Evolutionary conservation across 345 rosid species (phyloP), one percentile per base, ranked within the genome.

Genomic region (Eucalyptus grandis): DNA sequence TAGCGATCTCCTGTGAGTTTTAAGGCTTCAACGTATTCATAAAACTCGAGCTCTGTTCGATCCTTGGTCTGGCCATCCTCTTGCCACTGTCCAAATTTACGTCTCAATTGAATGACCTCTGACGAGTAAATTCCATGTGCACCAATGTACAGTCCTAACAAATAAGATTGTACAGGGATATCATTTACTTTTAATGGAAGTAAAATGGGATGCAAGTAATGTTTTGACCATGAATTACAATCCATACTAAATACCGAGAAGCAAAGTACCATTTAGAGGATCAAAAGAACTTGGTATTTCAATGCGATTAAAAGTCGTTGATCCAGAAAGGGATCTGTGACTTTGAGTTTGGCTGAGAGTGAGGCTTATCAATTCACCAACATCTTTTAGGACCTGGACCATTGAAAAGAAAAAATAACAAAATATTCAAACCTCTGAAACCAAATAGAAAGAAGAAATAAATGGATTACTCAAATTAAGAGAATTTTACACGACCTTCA

Each of bases 11-110:
- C 99, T 67, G 95, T 95, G 93, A 98, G 90, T 89, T 98, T 98
- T 44, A 95, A 93, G 86, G 99, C 99, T 93, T 98, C 99, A 37
- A 97, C 98, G 90, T 98, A 98, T 92, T 98, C 99, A 90, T 97
- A 98, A 87, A 98, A 97, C 90, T 97, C 96, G 22, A 97, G 95
- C 92, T 94, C 92, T 11, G 92, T 54, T 88, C 94, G 87, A 90
- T 94, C 95, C 94, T 93, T 93, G 77, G 90, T 94, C 87, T 90
- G 92, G 89, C 81, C 89, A 65, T 95, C 96, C 88, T 95, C 96
- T 93, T 91, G 94, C 99, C 99, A 98, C 88, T 96, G 98, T 86
- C 99, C 99, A 92, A 94, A 94, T 93, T 95, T 98, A 72, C 93
- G 96, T 91, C 91, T 95, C 92, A 98, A 92, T 86, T 95, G 95